Evolutionary conservation across 345 rosid species (phyloP), one percentile per base, ranked within the genome.

Genomic region (Fremontodendron californicum): DNA sequence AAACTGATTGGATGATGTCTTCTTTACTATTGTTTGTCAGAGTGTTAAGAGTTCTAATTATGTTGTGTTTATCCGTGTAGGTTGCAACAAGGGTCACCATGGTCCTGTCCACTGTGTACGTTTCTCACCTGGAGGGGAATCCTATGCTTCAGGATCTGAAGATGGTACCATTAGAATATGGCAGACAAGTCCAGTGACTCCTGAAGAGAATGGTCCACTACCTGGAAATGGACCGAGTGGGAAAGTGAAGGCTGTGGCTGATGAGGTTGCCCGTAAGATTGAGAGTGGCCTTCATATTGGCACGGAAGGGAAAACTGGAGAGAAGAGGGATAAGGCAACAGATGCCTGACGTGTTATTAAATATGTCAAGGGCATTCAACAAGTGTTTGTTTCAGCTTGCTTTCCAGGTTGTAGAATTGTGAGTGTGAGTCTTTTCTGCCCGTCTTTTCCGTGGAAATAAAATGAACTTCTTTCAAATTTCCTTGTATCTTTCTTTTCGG

Each of bases 1-100:
- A 9, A 45, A 43, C 65, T 15, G 15, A 18, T 42, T 25, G 18
- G 66, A 58, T 60, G 43, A 18, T 16, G 19, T 73, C 23, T 58
- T 21, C 37, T 13, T 54, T 1, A 21, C 33, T 29, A 13, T 16
- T 57, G 25, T 16, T 37, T 16, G 8, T 73, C 25, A 4, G 25
- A 43, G 33, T 51, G 43, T 71, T 10, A 21, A 42, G 65, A 60
- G 78, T 67, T 62, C 3, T 82, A 62, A 73, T 43, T 25, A 75
- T 61, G 39, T 61, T 35, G 46, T 79, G 74, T 64, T 57, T 65
- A 78, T 80, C 80, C 52, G 40, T 83, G 84, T 76, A 96, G 98
- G 91, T 68, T 96, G 98, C 91, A 94, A 96, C 82, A 96, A 96
- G 84, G 99, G 99, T 74, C 99, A 96, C 81, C 99, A 94, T 25